Evolutionary conservation across 441 rosid species (phyloP).

Genomic region (Adansonia rubrostipa): DNA sequence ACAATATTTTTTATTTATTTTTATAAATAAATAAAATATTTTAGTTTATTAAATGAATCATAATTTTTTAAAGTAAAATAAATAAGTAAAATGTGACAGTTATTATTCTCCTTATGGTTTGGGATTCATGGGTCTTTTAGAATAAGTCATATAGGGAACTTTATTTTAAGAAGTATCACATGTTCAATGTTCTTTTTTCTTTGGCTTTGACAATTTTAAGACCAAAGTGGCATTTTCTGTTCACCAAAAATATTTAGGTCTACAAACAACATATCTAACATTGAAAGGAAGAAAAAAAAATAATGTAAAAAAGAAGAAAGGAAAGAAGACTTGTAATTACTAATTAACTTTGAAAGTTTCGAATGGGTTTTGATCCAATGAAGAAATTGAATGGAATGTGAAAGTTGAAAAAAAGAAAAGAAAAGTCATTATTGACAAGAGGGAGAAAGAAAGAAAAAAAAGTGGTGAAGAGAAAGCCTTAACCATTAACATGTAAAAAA

Average conservation of each 20-base stretch:
- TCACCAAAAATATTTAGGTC: constrained; percentile 1
- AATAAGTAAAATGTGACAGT: not conserved
- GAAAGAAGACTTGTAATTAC: not conserved
- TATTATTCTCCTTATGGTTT: not conserved
- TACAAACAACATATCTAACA: not conserved
- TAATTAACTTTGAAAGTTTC: not conserved
- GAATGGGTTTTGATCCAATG: not conserved
- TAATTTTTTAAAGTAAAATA: not conserved
- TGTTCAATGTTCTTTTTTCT: not conserved
- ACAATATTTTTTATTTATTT: not conserved
- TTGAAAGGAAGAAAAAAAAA: not conserved
- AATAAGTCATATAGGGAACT: not conserved
- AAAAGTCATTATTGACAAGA: not conserved
- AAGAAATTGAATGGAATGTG: not conserved
- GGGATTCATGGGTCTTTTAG: not conserved
- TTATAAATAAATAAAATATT: not conserved
- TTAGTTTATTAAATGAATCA: not conserved
- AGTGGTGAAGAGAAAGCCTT: too few species aligned
- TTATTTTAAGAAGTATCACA: not conserved
- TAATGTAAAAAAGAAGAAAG: not conserved
- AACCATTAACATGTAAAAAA: too few species aligned
- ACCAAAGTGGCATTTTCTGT: not conserved
- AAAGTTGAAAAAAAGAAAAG: not conserved
- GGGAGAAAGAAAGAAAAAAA: not conserved
- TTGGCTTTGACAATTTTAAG: not conserved